These are phyloP conservation scores for Ascochyta viciae-villosae DNA, from an alignment of 2,329 filamentous ascomycete species.

Conservation along the genomic window DNA sequence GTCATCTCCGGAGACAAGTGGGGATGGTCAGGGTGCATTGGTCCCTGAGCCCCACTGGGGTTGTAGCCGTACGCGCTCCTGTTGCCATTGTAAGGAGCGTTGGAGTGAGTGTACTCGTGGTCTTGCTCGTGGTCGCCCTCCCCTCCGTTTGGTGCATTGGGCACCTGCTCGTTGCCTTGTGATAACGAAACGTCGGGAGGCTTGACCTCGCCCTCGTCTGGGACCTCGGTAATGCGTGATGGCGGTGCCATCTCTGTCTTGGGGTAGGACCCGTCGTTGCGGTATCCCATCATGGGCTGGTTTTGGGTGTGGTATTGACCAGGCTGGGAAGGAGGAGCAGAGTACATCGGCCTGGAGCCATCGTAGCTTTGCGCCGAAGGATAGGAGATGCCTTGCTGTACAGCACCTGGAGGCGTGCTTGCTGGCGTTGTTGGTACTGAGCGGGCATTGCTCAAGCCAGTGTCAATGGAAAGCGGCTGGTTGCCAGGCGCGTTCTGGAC, in stretches of 20 bases:
- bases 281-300: constrained; percentile 70
- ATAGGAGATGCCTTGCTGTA: constrained; percentile 83
- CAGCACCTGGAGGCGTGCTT: constrained; percentile 82
- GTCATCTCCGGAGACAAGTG: constrained; percentile 85
- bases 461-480: constrained; percentile 83
- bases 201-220: constrained; percentile 70
- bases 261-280: constrained; percentile 60
- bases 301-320: constrained; percentile 72
- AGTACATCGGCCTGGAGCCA: constrained; percentile 79
- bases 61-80: constrained; percentile 80
- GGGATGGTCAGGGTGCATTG: constrained; percentile 73
- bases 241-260: constrained; percentile 92
- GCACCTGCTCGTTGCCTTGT: constrained; percentile 56
- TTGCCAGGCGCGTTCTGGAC: constrained; percentile 60
- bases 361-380: constrained; percentile 77
- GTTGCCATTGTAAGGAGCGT: constrained; percentile 72
- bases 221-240: constrained; percentile 66
- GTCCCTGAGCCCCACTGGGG: constrained; percentile 68
- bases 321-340: constrained; percentile 69
- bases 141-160: constrained; percentile 65
- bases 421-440: constrained; percentile 92
- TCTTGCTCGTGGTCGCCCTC: constrained; percentile 78
- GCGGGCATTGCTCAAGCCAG: constrained; percentile 76
- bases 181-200: constrained; percentile 65
- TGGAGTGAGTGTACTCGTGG: constrained; percentile 85